A percentile compares a stretch with the other conserved stretches of the same genome.
Conservation (phyloP, 192 early-diverging fungal species). For the Allomyces arbusculus region DNA sequence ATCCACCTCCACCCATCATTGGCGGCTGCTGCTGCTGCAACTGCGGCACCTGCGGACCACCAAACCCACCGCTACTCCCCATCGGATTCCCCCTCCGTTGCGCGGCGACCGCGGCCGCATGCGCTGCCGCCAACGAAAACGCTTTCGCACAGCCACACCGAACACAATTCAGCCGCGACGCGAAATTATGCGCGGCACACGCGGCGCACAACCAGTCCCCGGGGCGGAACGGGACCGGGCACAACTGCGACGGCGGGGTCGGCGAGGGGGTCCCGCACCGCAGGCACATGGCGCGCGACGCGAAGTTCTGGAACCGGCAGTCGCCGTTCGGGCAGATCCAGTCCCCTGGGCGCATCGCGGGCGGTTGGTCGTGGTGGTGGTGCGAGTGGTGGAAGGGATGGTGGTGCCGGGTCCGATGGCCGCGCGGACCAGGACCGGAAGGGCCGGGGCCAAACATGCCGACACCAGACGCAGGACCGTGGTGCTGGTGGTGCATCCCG, state of each 20-base stretch:
- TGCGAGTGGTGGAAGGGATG: conserved; percentile 1
- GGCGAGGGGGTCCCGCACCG: conserved; percentile 27
- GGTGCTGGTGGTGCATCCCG: too few relatives aligned
- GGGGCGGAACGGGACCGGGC: conserved; percentile 21
- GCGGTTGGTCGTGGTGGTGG: conserved; percentile 13
- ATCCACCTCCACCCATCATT: too few relatives aligned
- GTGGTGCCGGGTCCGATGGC: conserved; percentile 7
- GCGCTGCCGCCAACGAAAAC: neutral
- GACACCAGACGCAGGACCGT: too few relatives aligned
- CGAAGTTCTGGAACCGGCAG: conserved; percentile 60
- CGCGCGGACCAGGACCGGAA: conserved; percentile 8
- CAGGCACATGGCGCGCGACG: conserved; percentile 43
- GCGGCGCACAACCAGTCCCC: conserved; percentile 48
- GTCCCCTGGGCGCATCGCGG: conserved; percentile 37
- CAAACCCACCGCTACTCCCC: too few relatives aligned
- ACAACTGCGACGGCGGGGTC: conserved; percentile 1
- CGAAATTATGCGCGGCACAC: conserved; percentile 48
- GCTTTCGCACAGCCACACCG: conserved; percentile 23
- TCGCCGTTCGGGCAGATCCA: conserved; percentile 47
- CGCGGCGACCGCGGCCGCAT: too few relatives aligned
- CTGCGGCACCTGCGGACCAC: too few relatives aligned
- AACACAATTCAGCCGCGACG: conserved; percentile 38
- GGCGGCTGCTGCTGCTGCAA: too few relatives aligned
- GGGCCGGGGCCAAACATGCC: conserved; percentile 11
- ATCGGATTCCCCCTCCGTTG: too few relatives aligned